Base-by-base conservation (phyloP, 2,329 filamentous ascomycete species). In the Chaetomiaceae sp. region DNA sequence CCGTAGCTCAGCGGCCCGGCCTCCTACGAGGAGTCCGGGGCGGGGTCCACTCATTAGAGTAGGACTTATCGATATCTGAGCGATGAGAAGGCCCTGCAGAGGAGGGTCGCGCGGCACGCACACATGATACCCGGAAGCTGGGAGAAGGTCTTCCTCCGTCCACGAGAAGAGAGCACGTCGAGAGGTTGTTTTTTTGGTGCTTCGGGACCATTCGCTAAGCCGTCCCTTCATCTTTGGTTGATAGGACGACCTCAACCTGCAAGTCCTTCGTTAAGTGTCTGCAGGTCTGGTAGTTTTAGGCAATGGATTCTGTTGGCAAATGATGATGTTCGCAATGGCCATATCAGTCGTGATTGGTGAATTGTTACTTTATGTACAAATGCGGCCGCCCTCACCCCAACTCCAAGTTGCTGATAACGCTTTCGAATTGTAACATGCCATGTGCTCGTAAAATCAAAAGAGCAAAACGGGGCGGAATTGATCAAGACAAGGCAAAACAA, bases 121-220 rank as follows among this genome's bases (percentile, higher is more conserved):
- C 30, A 59, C 59, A 61, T 58, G 60, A 64, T 64, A 62, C 58
- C 61, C 60, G 30, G 34, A 42, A 57, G 54, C 53, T 55, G 52
- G 54, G 49, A 36, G 53, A 54, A 13, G 48, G 56, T 32, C 56
- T 58, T 53, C 49, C 51, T 43, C 36, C 57, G 53, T 46, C 48
- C 48, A 38, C 50, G 36, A 33, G 51, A 42, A 54, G 42, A 46
- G 43, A 46, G 41, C 50, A 51, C 34, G 40, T 55, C 52, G 27
- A 30, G 52, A 21, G 42, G 32, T 38, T 33, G 30, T 53, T 58
- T 51, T 43, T 52, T 59, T 53, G 47, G 51, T 47, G 37, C 51
- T 53, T 48, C 9, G 23, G 50, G 48, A 46, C 51, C 54, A 52
- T 58, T 54, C 55, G 56, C 50, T 58, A 21, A 40, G 56, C 49